phyloP scores from a whole-genome alignment of 2,329 filamentous ascomycete genomes.

The Biscogniauxia mediterranea region DNA sequence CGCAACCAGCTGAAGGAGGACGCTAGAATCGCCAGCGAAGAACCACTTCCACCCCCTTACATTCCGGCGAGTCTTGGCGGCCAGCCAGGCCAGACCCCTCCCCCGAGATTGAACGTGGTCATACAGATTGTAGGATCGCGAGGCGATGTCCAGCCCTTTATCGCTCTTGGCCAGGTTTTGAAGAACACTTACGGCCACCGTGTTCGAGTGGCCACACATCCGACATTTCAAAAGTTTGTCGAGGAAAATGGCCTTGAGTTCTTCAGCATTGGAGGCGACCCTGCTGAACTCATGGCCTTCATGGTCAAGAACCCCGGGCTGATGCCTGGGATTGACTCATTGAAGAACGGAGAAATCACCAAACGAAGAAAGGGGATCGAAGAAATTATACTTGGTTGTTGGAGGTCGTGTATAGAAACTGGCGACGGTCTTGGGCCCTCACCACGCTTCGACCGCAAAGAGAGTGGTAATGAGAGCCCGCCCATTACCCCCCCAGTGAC shows the following conservation, averaged over 20 bases:
- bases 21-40: slow-evolving; percentile 26
- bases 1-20: slow-evolving; percentile 55
- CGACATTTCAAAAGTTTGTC: slow-evolving; percentile 53
- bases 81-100: slow-evolving; percentile 45
- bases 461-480: slow-evolving; percentile 16
- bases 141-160: slow-evolving; percentile 59
- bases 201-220: slow-evolving; percentile 56
- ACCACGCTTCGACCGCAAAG: slow-evolving; percentile 37
- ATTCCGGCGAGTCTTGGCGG: slow-evolving; percentile 72
- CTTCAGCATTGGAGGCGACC: slow-evolving; percentile 56
- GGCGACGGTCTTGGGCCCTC: slow-evolving; percentile 56
- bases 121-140: slow-evolving; percentile 53
- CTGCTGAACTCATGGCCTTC: slow-evolving; percentile 52
- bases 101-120: slow-evolving; percentile 47
- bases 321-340: slow-evolving; percentile 67
- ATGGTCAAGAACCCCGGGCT: slow-evolving; percentile 77
- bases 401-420: slow-evolving; percentile 71
- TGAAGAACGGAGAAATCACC: slow-evolving; percentile 65
- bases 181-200: slow-evolving; percentile 49
- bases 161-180: slow-evolving; percentile 52
- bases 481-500: slow-evolving; percentile 13
- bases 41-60: slow-evolving; percentile 63
- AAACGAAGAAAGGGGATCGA: slow-evolving; percentile 66
- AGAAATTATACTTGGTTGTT: slow-evolving; percentile 68
- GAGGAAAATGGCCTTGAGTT: slow-evolving; percentile 53